phyloP scores from a whole-genome alignment of 768 basidiomycete genomes.

The Russula abietina region DNA sequence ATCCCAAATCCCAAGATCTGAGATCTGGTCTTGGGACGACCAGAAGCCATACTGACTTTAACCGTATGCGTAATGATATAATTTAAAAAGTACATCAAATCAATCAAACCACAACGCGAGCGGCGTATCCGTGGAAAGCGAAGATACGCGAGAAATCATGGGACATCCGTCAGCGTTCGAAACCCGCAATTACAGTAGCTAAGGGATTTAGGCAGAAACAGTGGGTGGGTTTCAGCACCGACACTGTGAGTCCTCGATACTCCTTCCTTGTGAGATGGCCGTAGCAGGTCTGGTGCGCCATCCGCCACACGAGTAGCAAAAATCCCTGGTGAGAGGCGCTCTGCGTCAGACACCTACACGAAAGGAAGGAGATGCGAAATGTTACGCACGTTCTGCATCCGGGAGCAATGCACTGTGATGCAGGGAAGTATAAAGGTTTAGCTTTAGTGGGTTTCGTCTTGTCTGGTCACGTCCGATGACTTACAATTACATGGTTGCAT shows the following conservation, averaged over 20 bases:
- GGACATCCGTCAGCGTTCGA: not conserved
- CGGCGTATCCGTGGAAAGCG: too few relatives aligned
- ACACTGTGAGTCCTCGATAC: too few relatives aligned
- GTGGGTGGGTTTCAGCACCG: not conserved
- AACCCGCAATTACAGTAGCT: too few relatives aligned
- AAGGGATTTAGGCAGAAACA: not conserved
- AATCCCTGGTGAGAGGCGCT: constrained; percentile 33
- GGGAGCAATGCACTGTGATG: constrained; percentile 45
- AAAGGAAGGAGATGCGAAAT: constrained; percentile 35
- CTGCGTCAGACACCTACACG: not conserved
- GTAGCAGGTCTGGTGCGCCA: too few relatives aligned
- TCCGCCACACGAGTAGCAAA: constrained; percentile 46
- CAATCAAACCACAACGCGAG: too few relatives aligned
- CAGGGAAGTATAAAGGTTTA: not conserved
- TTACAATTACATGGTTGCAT: constrained; percentile 49
- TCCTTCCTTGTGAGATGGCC: too few relatives aligned
- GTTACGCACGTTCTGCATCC: constrained; percentile 44
- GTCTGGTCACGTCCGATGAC: constrained; percentile 24
- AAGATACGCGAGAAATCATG: too few relatives aligned
- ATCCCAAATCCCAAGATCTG: too few relatives aligned
- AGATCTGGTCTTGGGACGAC: too few relatives aligned
- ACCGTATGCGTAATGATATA: not conserved
- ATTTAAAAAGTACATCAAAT: not conserved
- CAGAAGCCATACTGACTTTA: too few relatives aligned
- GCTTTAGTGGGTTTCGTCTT: not conserved